phyloP scores from a whole-genome alignment of 1,284 basidiomycete genomes.

The Erythrobasidium hasegawianum region DNA sequence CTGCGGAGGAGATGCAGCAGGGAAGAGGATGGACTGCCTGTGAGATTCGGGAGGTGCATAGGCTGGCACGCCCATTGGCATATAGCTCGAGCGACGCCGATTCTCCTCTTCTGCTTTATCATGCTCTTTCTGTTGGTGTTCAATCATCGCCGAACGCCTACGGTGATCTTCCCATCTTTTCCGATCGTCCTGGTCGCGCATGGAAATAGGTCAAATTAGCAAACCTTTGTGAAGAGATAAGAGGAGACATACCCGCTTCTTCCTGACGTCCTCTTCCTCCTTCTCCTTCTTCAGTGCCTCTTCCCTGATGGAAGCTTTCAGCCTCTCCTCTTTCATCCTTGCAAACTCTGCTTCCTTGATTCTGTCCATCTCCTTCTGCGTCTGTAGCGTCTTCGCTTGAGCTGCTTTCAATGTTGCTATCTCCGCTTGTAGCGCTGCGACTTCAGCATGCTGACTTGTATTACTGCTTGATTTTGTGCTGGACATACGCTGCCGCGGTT shows the following conservation, averaged over 20 bases:
- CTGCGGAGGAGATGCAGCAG: background rate
- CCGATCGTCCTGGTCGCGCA: constrained; percentile 7
- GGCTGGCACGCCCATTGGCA: background rate
- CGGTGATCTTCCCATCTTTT: constrained; percentile 5
- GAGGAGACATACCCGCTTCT: constrained; percentile 3
- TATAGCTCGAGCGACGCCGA: background rate
- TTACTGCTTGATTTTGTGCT: background rate
- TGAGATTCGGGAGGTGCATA: background rate
- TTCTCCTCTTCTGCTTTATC: background rate
- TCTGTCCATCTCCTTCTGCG: background rate
- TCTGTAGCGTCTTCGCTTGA: background rate
- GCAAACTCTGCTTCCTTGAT: background rate
- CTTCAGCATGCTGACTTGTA: background rate
- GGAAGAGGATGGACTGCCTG: background rate
- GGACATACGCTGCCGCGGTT: background rate
- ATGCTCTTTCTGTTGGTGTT: background rate
- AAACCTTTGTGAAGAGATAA: too few relatives aligned
- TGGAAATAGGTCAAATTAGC: too few relatives aligned
- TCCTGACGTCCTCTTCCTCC: background rate
- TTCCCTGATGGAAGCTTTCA: background rate
- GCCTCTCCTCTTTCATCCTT: constrained; percentile 2
- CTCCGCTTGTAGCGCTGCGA: background rate
- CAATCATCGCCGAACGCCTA: background rate
- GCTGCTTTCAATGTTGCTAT: background rate
- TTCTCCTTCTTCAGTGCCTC: background rate